Evolutionary conservation across 2,329 filamentous ascomycete species (phyloP).

Genomic region (Arthrinium puccinioides): DNA sequence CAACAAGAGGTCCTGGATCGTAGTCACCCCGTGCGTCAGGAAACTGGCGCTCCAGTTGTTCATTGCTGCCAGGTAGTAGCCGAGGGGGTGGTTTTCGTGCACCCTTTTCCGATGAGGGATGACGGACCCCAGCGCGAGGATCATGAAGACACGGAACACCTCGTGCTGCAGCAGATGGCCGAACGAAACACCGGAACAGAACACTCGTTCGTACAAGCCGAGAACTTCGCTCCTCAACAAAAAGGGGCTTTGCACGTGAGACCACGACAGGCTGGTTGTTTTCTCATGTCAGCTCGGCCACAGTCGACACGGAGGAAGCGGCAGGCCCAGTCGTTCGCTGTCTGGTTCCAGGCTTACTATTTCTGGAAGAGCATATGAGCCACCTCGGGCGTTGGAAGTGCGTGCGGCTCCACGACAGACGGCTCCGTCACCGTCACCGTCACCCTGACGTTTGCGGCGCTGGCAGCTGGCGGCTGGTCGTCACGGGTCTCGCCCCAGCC

Average conservation of each 20-base stretch:
- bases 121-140: constrained; percentile 28
- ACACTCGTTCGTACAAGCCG: constrained; percentile 13
- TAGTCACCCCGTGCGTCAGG: constrained; percentile 22
- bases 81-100: constrained; percentile 27
- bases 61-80: constrained; percentile 30
- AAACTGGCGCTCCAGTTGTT: constrained; percentile 20
- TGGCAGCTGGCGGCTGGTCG: constrained; percentile 6
- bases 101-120: constrained; percentile 23
- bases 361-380: constrained; percentile 8
- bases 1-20: constrained; percentile 31
- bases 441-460: constrained; percentile 7
- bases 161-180: constrained; percentile 16
- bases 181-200: not conserved
- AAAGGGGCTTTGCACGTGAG: constrained; percentile 18
- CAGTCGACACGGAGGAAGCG: not conserved
- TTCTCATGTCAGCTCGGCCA: not conserved
- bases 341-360: constrained; percentile 5
- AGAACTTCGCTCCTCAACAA: constrained; percentile 17
- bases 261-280: constrained; percentile 8
- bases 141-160: constrained; percentile 27
- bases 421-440: constrained; percentile 5
- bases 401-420: constrained; percentile 4
- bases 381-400: constrained; percentile 5
- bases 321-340: too few relatives aligned
- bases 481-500: too few relatives aligned